Evolutionary conservation across 1,284 basidiomycete species (phyloP).

Genomic region (Tranzscheliella williamsii): DNA sequence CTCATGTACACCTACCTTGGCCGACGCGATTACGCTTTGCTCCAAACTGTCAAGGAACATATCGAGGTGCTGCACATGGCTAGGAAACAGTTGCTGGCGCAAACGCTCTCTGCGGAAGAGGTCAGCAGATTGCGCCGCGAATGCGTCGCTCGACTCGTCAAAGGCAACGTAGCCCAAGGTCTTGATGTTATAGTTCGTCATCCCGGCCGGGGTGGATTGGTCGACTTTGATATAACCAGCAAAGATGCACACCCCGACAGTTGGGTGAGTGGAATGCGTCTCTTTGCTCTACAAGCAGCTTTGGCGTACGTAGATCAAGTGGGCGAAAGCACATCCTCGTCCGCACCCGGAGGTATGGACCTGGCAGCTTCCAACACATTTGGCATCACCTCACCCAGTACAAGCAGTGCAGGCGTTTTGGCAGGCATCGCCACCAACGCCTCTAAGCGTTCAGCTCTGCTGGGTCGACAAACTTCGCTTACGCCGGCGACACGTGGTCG

Average conservation of each 20-base stretch:
- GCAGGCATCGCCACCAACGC: slow-evolving; percentile 21
- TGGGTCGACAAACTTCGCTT: slow-evolving; percentile 6
- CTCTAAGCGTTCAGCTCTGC: neutral
- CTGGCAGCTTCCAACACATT: slow-evolving; percentile 46
- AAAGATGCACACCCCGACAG: slow-evolving; percentile 47
- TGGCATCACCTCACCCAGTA: slow-evolving; percentile 43
- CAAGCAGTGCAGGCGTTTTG: slow-evolving; percentile 37
- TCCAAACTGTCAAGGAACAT: slow-evolving; percentile 82
- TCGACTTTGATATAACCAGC: slow-evolving; percentile 64
- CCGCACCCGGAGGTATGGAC: slow-evolving; percentile 36
- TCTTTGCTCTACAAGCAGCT: slow-evolving; percentile 59
- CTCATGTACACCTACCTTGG: slow-evolving; percentile 89
- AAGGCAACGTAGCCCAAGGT: slow-evolving; percentile 86
- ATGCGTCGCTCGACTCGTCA: slow-evolving; percentile 83
- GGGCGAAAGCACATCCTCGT: slow-evolving; percentile 4
- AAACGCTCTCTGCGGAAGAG: slow-evolving; percentile 85
- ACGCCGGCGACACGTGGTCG: slow-evolving; percentile 2
- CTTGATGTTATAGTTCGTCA: slow-evolving; percentile 94
- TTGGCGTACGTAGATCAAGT: slow-evolving; percentile 59
- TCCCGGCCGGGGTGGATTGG: slow-evolving; percentile 83
- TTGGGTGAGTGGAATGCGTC: slow-evolving; percentile 56
- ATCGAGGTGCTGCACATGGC: slow-evolving; percentile 89
- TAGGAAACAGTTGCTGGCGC: slow-evolving; percentile 80
- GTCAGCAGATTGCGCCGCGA: slow-evolving; percentile 78
- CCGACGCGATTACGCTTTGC: slow-evolving; percentile 83